Evolutionary conservation across 2,329 filamentous ascomycete species (phyloP), one percentile per base, ranked within the genome.

Genomic region (Colletotrichum higginsianum): DNA sequence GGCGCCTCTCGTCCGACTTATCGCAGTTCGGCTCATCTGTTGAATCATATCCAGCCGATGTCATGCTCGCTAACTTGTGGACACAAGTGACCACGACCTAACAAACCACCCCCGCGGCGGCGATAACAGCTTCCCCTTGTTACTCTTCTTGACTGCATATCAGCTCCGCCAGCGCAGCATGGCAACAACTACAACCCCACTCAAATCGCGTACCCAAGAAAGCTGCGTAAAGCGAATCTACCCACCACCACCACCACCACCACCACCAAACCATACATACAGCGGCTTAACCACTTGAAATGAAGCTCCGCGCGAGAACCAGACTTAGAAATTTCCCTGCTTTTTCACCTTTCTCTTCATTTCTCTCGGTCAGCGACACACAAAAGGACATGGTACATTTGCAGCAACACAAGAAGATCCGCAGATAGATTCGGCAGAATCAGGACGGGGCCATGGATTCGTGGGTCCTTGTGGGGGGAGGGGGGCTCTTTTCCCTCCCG

Each of bases 401-500:
- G 53, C 53, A 40, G 30, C n/a, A 56, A 52, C n/a, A 55, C 52
- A 56, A 35, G 11, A 50, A 52, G 49, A 46, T 61, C 40, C 49
- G 52, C 15, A 47, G n/a, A 64, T 26, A 57, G 9, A 58, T 3
- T 35, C 9, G 46, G 30, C 35, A 62, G 60, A 50, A 38, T 18
- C 35, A 18, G n/a, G n/a, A 30, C 12, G 18, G 38, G 9, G 15
- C 35, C 57, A 50, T 65, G 61, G 16, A 46, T 35, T 57, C 49
- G 35, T 12, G 16, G 8, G 60, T 5, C 15, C n/a, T 30, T 35
- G 21, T 11, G 35, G 35, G 35, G 30, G 9, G 30, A 8, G 6
- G 35, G 35, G 30, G 38, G 6, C 60, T 23, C 13, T 53, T 62
- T 23, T 12, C 13, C 46, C 8, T 35, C n/a, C n/a, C 16, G 4